Percentiles rank a stretch among this genome's conserved stretches.
These are phyloP conservation scores for Conoideocrella luteorostrata DNA, from an alignment of 2,329 filamentous ascomycete genomes.

Conservation along the genomic window DNA sequence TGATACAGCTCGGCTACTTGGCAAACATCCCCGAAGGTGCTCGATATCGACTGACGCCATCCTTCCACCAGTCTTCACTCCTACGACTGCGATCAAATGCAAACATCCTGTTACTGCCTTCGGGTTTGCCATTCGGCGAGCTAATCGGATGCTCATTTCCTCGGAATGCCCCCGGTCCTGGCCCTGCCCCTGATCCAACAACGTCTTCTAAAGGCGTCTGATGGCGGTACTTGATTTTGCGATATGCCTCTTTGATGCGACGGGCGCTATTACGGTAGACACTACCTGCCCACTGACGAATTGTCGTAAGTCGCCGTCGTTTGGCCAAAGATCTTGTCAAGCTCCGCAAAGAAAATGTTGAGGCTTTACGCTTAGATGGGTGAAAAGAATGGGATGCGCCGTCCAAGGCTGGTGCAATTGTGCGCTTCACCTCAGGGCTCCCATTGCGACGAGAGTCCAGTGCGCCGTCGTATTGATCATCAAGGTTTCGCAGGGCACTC, in stretches of 20 bases:
- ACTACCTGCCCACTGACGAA: slow-evolving; percentile 23
- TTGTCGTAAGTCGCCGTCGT: slow-evolving; percentile 16
- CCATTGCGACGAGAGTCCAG: slow-evolving; percentile 12
- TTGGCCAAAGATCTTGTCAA: slow-evolving; percentile 20
- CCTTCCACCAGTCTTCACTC: slow-evolving; percentile 29
- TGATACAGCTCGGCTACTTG: no score
- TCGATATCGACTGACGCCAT: slow-evolving; percentile 25
- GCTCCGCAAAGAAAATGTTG: slow-evolving; percentile 23
- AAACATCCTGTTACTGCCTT: slow-evolving; percentile 18
- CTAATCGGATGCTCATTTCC: slow-evolving; percentile 8
- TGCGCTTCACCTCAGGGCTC: slow-evolving; percentile 12
- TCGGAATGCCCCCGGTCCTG: slow-evolving; percentile 20
- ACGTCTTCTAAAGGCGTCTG: slow-evolving; percentile 6
- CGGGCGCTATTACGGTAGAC: slow-evolving; percentile 20
- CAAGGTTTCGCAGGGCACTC: slow-evolving; percentile 8
- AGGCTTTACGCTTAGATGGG: slow-evolving; percentile 24
- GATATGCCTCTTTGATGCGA: slow-evolving; percentile 19
- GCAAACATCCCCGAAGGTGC: slow-evolving; percentile 9
- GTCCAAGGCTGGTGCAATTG: slow-evolving; percentile 7
- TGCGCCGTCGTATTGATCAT: slow-evolving; percentile 19
- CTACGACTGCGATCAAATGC: slow-evolving; percentile 17
- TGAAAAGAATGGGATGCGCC: neutral
- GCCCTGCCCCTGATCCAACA: neutral
- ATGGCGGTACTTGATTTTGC: slow-evolving; percentile 20
- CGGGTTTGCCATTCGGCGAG: slow-evolving; percentile 17